Conservation (phyloP, 176 grass and related monocot genomes). For the Carex pumila region DNA sequence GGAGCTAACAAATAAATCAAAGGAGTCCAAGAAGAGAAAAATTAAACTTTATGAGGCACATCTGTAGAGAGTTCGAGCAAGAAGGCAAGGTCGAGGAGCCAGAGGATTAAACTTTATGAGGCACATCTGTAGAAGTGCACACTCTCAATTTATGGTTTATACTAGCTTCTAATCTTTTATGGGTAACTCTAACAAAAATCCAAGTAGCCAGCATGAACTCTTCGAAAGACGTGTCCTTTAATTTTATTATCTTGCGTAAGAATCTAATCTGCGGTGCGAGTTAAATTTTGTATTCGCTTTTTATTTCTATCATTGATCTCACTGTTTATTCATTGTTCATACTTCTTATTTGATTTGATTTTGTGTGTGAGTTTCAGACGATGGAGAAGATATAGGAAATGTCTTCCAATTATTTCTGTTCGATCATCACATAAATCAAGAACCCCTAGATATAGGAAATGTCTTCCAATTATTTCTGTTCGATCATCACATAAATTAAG, state of each 20-base stretch:
- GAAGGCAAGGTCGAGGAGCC: too few relatives aligned
- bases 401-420: neutral
- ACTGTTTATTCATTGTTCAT: neutral
- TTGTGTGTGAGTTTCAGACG: neutral
- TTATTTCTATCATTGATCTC: neutral
- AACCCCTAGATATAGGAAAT: too few relatives aligned
- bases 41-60: too few relatives aligned
- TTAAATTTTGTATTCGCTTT: constrained; percentile 1
- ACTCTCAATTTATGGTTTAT: neutral
- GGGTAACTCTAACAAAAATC: neutral
- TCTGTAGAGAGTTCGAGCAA: too few relatives aligned
- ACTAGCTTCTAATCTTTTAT: neutral
- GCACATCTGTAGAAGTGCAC: too few relatives aligned
- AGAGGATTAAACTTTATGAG: too few relatives aligned
- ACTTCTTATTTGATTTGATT: neutral
- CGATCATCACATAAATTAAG: neutral
- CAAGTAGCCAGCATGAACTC: neutral
- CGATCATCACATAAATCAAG: neutral
- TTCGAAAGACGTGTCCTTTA: neutral
- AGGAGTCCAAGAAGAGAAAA: too few relatives aligned
- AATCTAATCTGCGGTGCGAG: constrained; percentile 5
- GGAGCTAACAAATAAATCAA: too few relatives aligned
- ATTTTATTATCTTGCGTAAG: constrained; percentile 19
- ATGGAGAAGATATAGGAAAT: constrained; percentile 13
- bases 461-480: too few relatives aligned